Conservation (phyloP, 495 filamentous ascomycete species). For the Pseudomonodictys pantanalensis region DNA sequence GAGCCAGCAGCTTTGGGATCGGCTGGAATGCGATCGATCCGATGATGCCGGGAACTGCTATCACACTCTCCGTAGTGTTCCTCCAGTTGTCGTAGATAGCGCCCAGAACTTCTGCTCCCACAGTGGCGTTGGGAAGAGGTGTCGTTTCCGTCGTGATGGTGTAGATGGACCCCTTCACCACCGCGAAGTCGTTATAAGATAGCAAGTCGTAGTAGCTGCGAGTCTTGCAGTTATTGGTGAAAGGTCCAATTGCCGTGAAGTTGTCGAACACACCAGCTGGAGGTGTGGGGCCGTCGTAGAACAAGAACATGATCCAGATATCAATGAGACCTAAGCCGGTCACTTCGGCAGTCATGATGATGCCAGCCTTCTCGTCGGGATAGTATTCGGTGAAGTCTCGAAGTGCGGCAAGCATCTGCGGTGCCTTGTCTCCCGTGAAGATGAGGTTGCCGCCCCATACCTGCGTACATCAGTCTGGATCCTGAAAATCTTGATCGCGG, state of each 20-base stretch:
- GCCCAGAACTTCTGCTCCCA: constrained; percentile 46
- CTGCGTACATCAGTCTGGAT: neutral
- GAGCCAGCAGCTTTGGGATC: constrained; percentile 50
- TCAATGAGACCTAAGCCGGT: constrained; percentile 45
- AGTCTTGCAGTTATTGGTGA: constrained; percentile 51
- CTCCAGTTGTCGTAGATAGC: constrained; percentile 54
- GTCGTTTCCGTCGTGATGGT: constrained; percentile 58
- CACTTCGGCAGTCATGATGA: constrained; percentile 50
- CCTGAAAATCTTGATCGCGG: too few relatives aligned
- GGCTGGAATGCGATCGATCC: constrained; percentile 58
- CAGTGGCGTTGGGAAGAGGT: constrained; percentile 48
- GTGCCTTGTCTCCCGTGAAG: constrained; percentile 14
- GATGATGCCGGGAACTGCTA: constrained; percentile 49
- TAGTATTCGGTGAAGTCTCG: constrained; percentile 31
- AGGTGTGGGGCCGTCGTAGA: constrained; percentile 58
- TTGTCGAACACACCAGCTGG: constrained; percentile 55
- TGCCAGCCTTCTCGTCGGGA: constrained; percentile 25
- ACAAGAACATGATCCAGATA: constrained; percentile 61
- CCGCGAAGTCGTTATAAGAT: constrained; percentile 30
- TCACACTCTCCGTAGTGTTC: constrained; percentile 40
- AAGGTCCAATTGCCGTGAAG: constrained; percentile 52
- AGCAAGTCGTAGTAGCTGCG: constrained; percentile 54
- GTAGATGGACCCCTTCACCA: constrained; percentile 46
- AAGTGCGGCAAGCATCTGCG: constrained; percentile 15
- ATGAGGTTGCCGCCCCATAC: constrained; percentile 28